phyloP scores from a whole-genome alignment of 2,329 filamentous ascomycete species.

The Xylaria sp. region DNA sequence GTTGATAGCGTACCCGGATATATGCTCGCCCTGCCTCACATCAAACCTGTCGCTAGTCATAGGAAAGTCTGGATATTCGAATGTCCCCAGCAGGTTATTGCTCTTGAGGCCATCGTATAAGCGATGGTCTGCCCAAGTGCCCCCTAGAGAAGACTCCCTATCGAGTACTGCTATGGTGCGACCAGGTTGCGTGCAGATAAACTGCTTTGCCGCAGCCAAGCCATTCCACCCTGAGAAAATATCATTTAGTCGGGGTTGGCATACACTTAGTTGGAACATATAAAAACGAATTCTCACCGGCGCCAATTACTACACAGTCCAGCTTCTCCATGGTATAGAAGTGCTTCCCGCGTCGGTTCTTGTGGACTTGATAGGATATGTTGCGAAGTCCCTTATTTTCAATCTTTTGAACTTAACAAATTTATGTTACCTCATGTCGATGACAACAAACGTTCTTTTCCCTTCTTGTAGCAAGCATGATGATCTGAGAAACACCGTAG shows the following conservation, averaged over 20 bases:
- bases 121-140: slow-evolving; percentile 75
- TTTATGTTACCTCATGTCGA: too few species aligned
- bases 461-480: too few species aligned
- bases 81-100: slow-evolving; percentile 79
- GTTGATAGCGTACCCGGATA: slow-evolving; percentile 67
- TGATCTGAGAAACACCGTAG: too few species aligned
- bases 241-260: neutral
- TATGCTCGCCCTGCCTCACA: slow-evolving; percentile 63
- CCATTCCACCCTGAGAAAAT: slow-evolving; percentile 61
- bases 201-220: slow-evolving; percentile 70
- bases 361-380: too few species aligned
- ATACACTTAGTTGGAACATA: neutral
- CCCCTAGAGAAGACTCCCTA: slow-evolving; percentile 67
- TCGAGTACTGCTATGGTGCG: slow-evolving; percentile 69
- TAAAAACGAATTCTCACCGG: slow-evolving; percentile 56
- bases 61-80: slow-evolving; percentile 79
- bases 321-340: slow-evolving; percentile 54
- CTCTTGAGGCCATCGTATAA: slow-evolving; percentile 76
- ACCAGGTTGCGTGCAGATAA: slow-evolving; percentile 67
- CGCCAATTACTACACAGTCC: slow-evolving; percentile 62
- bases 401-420: too few species aligned
- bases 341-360: too few species aligned
- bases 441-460: too few species aligned
- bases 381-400: too few species aligned
- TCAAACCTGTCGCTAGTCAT: slow-evolving; percentile 66